These are phyloP conservation scores for Exophiala bonariae DNA, from an alignment of 2,329 filamentous ascomycete species.

Conservation along the genomic window DNA sequence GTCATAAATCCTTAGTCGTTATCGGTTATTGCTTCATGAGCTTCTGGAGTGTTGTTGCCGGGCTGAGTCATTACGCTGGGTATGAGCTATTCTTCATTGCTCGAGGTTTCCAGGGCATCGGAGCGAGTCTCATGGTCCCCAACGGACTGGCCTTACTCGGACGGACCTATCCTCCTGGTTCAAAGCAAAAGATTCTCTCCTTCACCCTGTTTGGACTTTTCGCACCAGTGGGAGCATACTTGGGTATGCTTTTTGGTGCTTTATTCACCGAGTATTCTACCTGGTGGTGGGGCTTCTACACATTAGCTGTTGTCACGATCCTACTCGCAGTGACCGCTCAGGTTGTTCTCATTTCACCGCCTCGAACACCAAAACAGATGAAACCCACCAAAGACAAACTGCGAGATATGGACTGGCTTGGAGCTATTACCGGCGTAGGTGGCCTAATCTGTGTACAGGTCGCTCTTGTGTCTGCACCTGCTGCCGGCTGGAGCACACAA, in stretches of 20 bases:
- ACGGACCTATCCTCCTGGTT: conserved; percentile 52
- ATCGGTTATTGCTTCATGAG: conserved; percentile 42
- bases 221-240: conserved; percentile 43
- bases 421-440: conserved; percentile 45
- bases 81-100: conserved; percentile 39
- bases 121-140: conserved; percentile 60
- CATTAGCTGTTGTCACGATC: conserved; percentile 37
- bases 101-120: conserved; percentile 46
- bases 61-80: conserved; percentile 37
- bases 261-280: conserved; percentile 33
- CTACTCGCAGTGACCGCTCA: conserved; percentile 33
- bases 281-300: conserved; percentile 50
- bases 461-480: conserved; percentile 61
- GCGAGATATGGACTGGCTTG: conserved; percentile 36
- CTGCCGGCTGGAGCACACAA: conserved; percentile 55
- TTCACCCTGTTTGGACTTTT: conserved; percentile 49
- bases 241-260: conserved; percentile 32
- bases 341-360: conserved; percentile 37
- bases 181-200: conserved; percentile 54
- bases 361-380: conserved; percentile 26
- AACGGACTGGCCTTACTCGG: conserved; percentile 63
- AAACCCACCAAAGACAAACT: conserved; percentile 31
- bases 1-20: conserved; percentile 43
- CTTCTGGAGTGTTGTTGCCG: conserved; percentile 42
- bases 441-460: conserved; percentile 62